These are phyloP conservation scores for Phalaenopsis equestris DNA, from an alignment of 106 monocot species.

Conservation along the genomic window DNA sequence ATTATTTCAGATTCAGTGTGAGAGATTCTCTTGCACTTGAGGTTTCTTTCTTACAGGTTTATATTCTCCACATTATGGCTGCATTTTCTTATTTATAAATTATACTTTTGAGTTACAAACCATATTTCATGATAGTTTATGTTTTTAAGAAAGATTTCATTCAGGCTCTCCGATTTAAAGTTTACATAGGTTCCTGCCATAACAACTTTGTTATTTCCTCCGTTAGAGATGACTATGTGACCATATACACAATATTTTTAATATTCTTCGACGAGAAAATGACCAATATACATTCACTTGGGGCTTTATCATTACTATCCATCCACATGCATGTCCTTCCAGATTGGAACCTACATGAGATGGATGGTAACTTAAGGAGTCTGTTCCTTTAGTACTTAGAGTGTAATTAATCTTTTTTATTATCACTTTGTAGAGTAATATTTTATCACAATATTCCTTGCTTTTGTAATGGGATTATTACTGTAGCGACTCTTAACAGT, in stretches of 20 bases:
- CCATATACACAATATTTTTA: background rate
- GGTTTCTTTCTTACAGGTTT: constrained; percentile 91
- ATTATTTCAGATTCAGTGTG: constrained; percentile 88
- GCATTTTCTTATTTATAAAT: background rate
- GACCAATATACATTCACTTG: background rate
- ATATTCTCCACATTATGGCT: background rate
- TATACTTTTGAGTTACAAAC: background rate
- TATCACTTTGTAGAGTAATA: background rate
- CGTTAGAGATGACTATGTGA: background rate
- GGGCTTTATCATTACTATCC: background rate
- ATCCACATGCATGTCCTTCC: too few relatives aligned
- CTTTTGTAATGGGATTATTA: background rate
- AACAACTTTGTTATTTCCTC: background rate
- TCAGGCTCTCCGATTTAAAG: background rate
- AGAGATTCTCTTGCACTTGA: constrained; percentile 97
- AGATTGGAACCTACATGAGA: too few relatives aligned
- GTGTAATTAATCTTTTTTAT: background rate
- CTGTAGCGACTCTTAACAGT: background rate
- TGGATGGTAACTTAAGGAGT: too few relatives aligned
- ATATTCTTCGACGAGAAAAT: background rate
- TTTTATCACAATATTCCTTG: background rate
- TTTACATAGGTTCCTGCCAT: background rate
- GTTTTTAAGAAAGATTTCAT: background rate
- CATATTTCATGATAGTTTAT: background rate
- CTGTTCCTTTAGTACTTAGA: too few relatives aligned